Percentiles rank a stretch among this genome's conserved stretches.
Evolutionary conservation across 495 filamentous ascomycete genomes (phyloP).

Genomic region (Massariosphaeria phaeospora): DNA sequence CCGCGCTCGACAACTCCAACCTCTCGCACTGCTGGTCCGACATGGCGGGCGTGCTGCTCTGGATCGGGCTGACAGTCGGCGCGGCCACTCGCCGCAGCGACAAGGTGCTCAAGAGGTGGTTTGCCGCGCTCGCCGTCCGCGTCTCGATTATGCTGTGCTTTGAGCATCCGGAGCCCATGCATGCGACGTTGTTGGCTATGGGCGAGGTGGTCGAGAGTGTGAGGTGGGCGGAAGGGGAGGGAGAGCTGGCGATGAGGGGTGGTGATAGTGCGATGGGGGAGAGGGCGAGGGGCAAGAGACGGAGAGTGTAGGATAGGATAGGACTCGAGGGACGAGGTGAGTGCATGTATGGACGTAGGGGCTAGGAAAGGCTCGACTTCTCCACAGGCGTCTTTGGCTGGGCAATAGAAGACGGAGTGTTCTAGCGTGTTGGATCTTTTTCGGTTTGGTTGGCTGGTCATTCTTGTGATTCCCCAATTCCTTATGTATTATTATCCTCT

Average conservation of each 20-base stretch:
- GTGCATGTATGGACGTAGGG: neutral
- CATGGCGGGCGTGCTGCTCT: conserved; percentile 38
- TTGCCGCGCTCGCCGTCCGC: conserved; percentile 32
- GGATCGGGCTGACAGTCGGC: conserved; percentile 32
- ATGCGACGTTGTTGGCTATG: conserved; percentile 29
- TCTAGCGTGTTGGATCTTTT: too few species aligned
- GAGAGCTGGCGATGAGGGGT: neutral
- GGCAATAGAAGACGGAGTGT: too few species aligned
- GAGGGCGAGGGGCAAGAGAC: conserved; percentile 5
- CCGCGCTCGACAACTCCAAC: conserved; percentile 22
- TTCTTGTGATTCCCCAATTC: too few species aligned
- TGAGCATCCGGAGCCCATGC: conserved; percentile 29
- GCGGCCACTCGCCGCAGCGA: conserved; percentile 29
- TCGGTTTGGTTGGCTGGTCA: too few species aligned
- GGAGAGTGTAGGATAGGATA: neutral
- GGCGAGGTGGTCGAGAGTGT: conserved; percentile 22
- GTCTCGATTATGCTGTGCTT: conserved; percentile 37
- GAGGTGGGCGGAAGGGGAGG: neutral
- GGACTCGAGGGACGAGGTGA: too few species aligned
- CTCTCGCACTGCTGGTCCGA: conserved; percentile 32
- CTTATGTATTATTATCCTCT: too few species aligned
- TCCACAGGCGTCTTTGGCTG: too few species aligned
- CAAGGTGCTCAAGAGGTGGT: conserved; percentile 32
- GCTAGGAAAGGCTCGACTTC: neutral
- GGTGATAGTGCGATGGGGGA: neutral